Evolutionary conservation across 2,329 filamentous ascomycete species (phyloP).

Genomic region (Phaeophleospora eucalypticola): DNA sequence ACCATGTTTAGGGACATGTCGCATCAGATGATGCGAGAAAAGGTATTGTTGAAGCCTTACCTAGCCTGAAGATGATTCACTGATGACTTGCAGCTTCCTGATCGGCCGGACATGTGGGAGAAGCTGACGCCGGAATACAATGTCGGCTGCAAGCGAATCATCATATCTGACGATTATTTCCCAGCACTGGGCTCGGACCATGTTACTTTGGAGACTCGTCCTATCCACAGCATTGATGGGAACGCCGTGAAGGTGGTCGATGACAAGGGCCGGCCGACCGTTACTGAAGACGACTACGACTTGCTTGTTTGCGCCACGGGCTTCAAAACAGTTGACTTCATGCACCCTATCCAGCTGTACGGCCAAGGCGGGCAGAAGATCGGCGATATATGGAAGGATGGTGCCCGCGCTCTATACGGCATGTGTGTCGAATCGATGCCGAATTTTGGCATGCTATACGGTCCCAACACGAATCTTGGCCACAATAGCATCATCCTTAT

Average conservation of each 20-base stretch:
- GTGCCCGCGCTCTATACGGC: conserved; percentile 50
- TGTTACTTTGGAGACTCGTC: conserved; percentile 49
- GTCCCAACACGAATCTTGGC: conserved; percentile 53
- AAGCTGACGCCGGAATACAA: conserved; percentile 53
- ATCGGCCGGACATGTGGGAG: conserved; percentile 49
- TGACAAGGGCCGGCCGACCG: conserved; percentile 22
- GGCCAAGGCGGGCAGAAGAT: conserved; percentile 44
- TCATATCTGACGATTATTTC: conserved; percentile 55
- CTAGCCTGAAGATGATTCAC: not conserved
- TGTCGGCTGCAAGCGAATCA: conserved; percentile 53
- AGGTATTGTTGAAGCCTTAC: not conserved
- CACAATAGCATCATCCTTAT: conserved; percentile 57
- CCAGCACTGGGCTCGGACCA: conserved; percentile 46
- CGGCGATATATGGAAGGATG: conserved; percentile 51
- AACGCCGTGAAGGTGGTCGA: conserved; percentile 46
- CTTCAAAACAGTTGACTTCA: conserved; percentile 56
- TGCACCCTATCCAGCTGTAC: conserved; percentile 53
- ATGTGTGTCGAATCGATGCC: conserved; percentile 48
- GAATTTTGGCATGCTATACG: conserved; percentile 57
- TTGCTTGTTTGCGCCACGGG: conserved; percentile 57
- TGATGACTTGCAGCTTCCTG: conserved; percentile 37
- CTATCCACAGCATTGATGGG: conserved; percentile 45
- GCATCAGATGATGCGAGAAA: conserved; percentile 40
- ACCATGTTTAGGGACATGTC: conserved; percentile 37
- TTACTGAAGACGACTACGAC: conserved; percentile 44